Evolutionary conservation across 306 rosid species (phyloP), one percentile per base, ranked within the genome.

Genomic region (Cucurbita moschata): DNA sequence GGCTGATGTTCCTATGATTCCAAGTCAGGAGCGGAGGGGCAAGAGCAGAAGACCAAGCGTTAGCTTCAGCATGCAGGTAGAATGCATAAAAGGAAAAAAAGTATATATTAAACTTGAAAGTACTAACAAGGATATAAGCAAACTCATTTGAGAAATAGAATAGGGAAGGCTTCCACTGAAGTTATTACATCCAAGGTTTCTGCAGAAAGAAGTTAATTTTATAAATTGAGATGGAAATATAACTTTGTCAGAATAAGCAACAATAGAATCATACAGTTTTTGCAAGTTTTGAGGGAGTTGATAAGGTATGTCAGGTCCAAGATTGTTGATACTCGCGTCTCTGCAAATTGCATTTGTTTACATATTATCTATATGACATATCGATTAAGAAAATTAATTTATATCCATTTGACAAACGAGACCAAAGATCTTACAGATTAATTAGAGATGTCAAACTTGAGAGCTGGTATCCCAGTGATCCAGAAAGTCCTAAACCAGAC

Each of bases 261-360:
- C 38, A 51, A 56, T 50, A 50, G 79, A 82, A 81, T 79, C 96
- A 86, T 88, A 95, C 99, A 95, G 69, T 85, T 55, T 83, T 61
- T 77, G 82, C 88, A 91, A n/a, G 75, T 76, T 88, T 62, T 75
- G 92, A 73, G 99, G 99, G 78, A 94, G 87, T 14, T 57, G 60
- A 84, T 86, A 94, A 18, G 96, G 87, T 55, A 94, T 59, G 65
- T 19, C 8, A 50, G 86, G 87, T 60, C 71, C 89, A 67, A 94
- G 83, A 78, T 83, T 89, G 82, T 94, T 94, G 82, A 72, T 64
- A 82, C 97, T 91, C 88, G 89, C 7, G 78, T 94, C 99, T 64
- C 99, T 94, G 91, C 88, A 86, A 42, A 76, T 42, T 26, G 30
- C 30, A 37, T 8, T 23, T 8, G 35, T 43, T 49, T 37, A n/a